phyloP scores from a whole-genome alignment of 306 rosid genomes.

The Cicer cuneatum region DNA sequence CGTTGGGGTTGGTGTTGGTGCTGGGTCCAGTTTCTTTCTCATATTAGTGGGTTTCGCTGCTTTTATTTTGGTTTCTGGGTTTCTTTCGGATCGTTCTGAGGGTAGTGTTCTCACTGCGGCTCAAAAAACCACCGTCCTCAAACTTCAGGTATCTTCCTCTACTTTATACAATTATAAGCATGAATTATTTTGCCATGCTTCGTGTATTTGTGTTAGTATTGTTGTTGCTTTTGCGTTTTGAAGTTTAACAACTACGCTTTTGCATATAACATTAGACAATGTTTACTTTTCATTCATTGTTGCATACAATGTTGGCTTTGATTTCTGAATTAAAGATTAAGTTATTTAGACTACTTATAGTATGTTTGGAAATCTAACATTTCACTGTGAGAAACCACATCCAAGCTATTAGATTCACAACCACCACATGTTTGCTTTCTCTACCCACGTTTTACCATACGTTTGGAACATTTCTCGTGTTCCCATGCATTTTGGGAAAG shows the following conservation, averaged over 20 bases:
- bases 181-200: not conserved
- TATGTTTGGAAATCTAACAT: no score
- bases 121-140: constrained; percentile 76
- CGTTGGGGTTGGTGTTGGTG: constrained; percentile 84
- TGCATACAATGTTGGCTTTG: not conserved
- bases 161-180: not conserved
- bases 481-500: no score
- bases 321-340: not conserved
- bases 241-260: not conserved
- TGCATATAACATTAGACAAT: not conserved
- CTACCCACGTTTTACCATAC: no score
- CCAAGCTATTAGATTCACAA: no score
- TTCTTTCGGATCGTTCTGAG: constrained; percentile 85
- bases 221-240: constrained; percentile 1
- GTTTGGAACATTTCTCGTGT: no score
- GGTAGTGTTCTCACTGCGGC: constrained; percentile 80
- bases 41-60: constrained; percentile 80
- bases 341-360: no score
- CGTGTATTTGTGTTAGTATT: not conserved
- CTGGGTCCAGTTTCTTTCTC: constrained; percentile 81
- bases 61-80: constrained; percentile 88
- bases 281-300: not conserved
- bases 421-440: no score
- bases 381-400: no score
- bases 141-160: constrained; percentile 72